Percentiles rank a stretch among this genome's conserved stretches.
phyloP scores from a whole-genome alignment of 208 protist species.

The Crithidia bombi region DNA sequence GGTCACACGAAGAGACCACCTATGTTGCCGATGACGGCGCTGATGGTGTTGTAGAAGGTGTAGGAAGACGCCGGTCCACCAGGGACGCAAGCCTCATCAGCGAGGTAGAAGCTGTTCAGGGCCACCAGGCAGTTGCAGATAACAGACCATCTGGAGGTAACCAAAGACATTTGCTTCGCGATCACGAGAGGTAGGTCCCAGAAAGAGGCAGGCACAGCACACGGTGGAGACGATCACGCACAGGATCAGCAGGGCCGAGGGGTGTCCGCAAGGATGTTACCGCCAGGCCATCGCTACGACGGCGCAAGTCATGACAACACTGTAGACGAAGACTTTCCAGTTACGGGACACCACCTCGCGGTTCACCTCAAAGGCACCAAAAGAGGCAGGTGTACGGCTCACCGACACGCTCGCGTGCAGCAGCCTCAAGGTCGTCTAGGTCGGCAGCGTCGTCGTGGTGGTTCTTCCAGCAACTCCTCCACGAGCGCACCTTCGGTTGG shows the following conservation, averaged over 20 bases:
- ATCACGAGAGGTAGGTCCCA: conserved; percentile 59
- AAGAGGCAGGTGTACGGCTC: conserved; percentile 31
- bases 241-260: conserved; percentile 40
- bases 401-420: conserved; percentile 13
- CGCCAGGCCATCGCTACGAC: conserved; percentile 48
- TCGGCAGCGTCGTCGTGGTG: background rate
- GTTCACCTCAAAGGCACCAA: conserved; percentile 57
- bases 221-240: conserved; percentile 43
- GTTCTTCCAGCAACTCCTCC: conserved; percentile 4
- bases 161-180: conserved; percentile 66
- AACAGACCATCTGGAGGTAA: conserved; percentile 52
- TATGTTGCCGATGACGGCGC: conserved; percentile 44
- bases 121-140: conserved; percentile 46
- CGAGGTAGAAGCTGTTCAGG: conserved; percentile 55
- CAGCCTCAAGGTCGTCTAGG: conserved; percentile 10
- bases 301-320: conserved; percentile 50
- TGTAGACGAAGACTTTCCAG: conserved; percentile 56
- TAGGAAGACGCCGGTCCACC: conserved; percentile 62
- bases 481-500: conserved; percentile 12
- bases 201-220: conserved; percentile 49
- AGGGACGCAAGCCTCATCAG: conserved; percentile 36
- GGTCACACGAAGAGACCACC: conserved; percentile 49
- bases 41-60: conserved; percentile 71
- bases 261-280: conserved; percentile 42
- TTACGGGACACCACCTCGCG: conserved; percentile 49